Percentiles rank a stretch among this genome's conserved stretches.
phyloP scores from a whole-genome alignment of 2,329 filamentous ascomycete species.

The Colletotrichum nymphaeae region DNA sequence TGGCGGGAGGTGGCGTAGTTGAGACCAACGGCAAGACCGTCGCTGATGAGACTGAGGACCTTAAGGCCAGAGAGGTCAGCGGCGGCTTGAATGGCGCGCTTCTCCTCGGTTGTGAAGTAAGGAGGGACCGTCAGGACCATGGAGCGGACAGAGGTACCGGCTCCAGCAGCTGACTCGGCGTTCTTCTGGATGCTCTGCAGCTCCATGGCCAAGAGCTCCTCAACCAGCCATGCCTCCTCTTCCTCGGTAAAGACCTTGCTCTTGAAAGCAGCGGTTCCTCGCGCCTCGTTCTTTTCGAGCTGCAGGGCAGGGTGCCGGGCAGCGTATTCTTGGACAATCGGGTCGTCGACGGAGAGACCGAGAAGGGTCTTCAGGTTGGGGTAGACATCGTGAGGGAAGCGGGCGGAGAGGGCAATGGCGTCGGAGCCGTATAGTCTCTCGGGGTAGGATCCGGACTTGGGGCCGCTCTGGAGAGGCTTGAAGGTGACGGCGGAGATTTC shows the following conservation, averaged over 20 bases:
- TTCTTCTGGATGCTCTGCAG: constrained; percentile 91
- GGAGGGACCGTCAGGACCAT: constrained; percentile 89
- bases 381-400: constrained; percentile 94
- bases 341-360: constrained; percentile 74
- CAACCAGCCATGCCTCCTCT: constrained; percentile 79
- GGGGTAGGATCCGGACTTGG: constrained; percentile 76
- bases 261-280: constrained; percentile 83
- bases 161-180: constrained; percentile 84
- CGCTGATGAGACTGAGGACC: constrained; percentile 85
- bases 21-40: constrained; percentile 90
- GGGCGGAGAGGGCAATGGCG: constrained; percentile 85
- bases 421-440: constrained; percentile 94
- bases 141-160: constrained; percentile 79
- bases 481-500: constrained; percentile 92
- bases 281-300: constrained; percentile 67
- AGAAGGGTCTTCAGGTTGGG: constrained; percentile 92
- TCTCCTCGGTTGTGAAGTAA: constrained; percentile 92
- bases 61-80: constrained; percentile 90
- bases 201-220: constrained; percentile 97
- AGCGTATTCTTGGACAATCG: constrained; percentile 76
- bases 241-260: constrained; percentile 74
- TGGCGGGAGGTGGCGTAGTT: constrained; percentile 94
- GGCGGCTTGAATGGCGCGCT: constrained; percentile 84
- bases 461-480: constrained; percentile 80
- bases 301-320: constrained; percentile 82